Conservation (phyloP, 345 rosid species). For the Gossypium raimondii region DNA sequence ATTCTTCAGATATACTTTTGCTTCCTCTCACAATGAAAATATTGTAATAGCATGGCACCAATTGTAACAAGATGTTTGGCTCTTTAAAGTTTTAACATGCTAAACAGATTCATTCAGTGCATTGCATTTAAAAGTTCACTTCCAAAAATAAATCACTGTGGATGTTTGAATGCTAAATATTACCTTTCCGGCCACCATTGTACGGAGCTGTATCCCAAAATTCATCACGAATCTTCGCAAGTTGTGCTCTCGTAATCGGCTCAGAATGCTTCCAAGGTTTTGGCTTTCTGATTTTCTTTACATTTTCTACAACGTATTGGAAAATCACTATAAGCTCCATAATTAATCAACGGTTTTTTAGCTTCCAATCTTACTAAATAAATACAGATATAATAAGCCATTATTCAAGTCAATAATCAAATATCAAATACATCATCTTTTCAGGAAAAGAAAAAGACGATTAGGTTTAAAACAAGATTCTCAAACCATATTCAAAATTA, state of each 20-base stretch:
- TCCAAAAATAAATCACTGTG: no score
- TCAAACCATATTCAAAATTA: not conserved
- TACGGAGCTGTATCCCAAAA: constrained; percentile 98
- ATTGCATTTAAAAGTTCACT: no score
- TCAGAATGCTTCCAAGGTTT: constrained; percentile 86
- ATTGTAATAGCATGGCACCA: no score
- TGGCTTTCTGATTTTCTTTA: constrained; percentile 78
- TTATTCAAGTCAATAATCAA: not conserved
- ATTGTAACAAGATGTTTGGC: no score
- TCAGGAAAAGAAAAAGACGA: not conserved
- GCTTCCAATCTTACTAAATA: not conserved
- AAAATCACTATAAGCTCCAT: not conserved
- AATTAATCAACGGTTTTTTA: not conserved
- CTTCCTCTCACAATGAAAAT: no score
- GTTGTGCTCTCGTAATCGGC: constrained; percentile 63
- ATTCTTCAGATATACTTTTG: no score
- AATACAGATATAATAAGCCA: not conserved
- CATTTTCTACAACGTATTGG: constrained; percentile 36
- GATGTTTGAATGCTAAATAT: not conserved
- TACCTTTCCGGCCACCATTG: constrained; percentile 86
- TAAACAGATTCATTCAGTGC: no score
- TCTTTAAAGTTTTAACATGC: no score
- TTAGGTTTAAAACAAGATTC: not conserved
- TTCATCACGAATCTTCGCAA: constrained; percentile 74
- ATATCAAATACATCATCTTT: no score